Conservation (phyloP, 768 basidiomycete genomes). For the Tephrocybe rancida region DNA sequence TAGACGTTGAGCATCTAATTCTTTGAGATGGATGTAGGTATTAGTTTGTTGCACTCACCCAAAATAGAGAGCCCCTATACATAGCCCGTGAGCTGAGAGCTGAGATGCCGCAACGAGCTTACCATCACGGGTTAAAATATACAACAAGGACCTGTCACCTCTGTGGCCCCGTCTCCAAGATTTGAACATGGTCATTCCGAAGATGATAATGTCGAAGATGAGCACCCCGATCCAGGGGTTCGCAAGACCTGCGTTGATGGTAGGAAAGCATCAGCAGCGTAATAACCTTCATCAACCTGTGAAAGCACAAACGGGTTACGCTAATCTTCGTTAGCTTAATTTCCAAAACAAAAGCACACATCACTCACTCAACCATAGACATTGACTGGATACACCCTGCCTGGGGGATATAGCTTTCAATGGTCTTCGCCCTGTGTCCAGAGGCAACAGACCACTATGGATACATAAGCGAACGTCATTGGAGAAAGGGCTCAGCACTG, state of each 20-base stretch:
- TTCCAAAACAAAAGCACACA: background rate
- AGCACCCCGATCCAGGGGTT: conserved; percentile 42
- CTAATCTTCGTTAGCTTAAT: conserved; percentile 4
- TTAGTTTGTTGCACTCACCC: conserved; percentile 27
- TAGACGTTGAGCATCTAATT: background rate
- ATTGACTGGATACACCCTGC: conserved; percentile 26
- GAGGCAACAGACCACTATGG: conserved; percentile 26
- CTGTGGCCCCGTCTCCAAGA: conserved; percentile 26
- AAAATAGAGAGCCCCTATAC: conserved; percentile 40
- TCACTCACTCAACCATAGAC: conserved; percentile 20
- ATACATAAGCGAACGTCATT: background rate
- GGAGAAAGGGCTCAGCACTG: background rate
- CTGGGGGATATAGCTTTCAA: background rate
- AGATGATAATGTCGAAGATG: conserved; percentile 41
- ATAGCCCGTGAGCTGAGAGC: background rate
- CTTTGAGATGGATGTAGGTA: background rate
- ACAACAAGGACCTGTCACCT: conserved; percentile 25
- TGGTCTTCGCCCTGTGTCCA: background rate
- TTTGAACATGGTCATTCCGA: conserved; percentile 40
- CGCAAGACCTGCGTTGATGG: conserved; percentile 29
- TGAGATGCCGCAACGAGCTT: conserved; percentile 9
- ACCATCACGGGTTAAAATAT: conserved; percentile 47
- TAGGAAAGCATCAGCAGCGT: background rate
- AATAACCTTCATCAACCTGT: background rate
- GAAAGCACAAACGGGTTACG: conserved; percentile 17